Evolutionary conservation across 164 flowering plant species (phyloP).

Genomic region (Platanus orientalis): DNA sequence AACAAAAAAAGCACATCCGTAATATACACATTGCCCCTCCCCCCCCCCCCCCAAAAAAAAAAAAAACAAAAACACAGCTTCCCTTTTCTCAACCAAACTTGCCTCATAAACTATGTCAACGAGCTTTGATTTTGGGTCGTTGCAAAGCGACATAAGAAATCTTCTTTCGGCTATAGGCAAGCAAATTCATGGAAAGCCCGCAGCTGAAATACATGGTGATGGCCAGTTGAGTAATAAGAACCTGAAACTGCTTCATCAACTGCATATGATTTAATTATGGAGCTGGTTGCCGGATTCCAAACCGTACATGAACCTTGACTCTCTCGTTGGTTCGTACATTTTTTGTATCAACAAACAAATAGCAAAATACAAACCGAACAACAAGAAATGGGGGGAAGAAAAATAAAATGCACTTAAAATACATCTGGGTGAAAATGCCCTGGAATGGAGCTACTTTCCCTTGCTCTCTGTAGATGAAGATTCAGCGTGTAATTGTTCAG

Average conservation of each 20-base stretch:
- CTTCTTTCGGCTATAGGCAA: neutral
- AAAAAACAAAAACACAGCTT: neutral
- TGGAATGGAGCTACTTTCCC: slow-evolving; percentile 20
- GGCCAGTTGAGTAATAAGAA: neutral
- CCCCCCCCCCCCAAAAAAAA: neutral
- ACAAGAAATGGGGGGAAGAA: neutral
- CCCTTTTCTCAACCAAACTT: neutral
- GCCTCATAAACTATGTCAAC: too few relatives aligned
- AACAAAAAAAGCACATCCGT: too few relatives aligned
- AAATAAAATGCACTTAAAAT: neutral
- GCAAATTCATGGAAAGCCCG: neutral
- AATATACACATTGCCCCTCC: too few relatives aligned
- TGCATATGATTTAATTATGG: neutral
- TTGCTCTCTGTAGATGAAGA: slow-evolving; percentile 24
- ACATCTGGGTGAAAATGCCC: slow-evolving; percentile 26
- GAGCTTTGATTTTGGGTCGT: neutral
- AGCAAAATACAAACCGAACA: neutral
- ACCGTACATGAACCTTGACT: neutral
- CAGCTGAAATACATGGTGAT: neutral
- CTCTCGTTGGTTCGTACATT: neutral
- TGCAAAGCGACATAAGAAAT: neutral
- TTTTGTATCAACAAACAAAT: neutral
- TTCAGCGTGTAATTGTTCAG: slow-evolving; percentile 25
- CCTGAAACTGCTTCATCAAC: neutral
- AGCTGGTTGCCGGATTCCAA: neutral